Percentiles rank a stretch among this genome's conserved stretches.
phyloP scores from a whole-genome alignment of 768 basidiomycete species.

The Hericium coralloides region DNA sequence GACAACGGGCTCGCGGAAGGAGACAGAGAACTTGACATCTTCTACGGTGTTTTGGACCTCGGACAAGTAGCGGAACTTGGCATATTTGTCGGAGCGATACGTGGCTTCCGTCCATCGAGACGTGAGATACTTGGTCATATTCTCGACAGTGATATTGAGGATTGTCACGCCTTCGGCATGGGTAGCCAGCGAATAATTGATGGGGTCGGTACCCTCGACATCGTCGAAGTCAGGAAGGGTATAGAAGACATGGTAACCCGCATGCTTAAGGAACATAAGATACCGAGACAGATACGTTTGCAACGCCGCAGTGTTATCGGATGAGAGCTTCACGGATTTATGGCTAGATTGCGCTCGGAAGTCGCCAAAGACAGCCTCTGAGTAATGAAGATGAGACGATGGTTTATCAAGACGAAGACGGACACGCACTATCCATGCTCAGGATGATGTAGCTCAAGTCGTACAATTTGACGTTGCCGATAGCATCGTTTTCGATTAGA shows the following conservation, averaged over 20 bases:
- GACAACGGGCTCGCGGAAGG: conserved; percentile 20
- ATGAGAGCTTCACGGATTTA: no score
- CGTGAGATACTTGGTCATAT: neutral
- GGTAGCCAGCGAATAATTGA: conserved; percentile 12
- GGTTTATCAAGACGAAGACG: no score
- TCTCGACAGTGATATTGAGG: neutral
- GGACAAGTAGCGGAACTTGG: neutral
- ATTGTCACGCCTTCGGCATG: neutral
- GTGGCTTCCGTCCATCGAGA: neutral
- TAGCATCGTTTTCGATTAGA: conserved; percentile 3
- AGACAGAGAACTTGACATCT: conserved; percentile 16
- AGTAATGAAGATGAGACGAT: no score
- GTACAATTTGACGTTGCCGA: neutral
- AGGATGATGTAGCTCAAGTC: conserved; percentile 2
- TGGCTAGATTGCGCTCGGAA: no score
- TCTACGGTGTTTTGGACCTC: conserved; percentile 1
- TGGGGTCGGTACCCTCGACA: neutral
- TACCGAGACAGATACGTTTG: neutral
- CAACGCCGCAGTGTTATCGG: no score
- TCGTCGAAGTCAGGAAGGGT: conserved; percentile 17
- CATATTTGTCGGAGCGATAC: neutral
- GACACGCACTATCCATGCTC: no score
- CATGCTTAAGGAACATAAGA: conserved; percentile 8
- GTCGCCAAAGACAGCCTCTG: no score
- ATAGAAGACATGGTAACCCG: conserved; percentile 13